These are phyloP conservation scores for Diaporthe velutina DNA, from an alignment of 2,329 filamentous ascomycete species.

Conservation along the genomic window DNA sequence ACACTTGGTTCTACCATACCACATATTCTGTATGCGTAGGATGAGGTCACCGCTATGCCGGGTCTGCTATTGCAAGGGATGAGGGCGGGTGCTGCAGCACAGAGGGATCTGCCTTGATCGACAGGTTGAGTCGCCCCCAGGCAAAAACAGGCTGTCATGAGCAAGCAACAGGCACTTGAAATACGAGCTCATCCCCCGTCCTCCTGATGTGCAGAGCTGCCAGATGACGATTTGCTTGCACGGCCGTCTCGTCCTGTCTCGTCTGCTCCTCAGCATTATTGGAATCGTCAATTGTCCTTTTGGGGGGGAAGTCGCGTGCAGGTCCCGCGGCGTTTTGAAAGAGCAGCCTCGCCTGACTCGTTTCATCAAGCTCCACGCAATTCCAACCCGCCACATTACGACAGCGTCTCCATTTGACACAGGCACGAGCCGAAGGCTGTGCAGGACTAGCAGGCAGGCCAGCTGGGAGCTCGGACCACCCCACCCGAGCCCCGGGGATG, in stretches of 20 bases:
- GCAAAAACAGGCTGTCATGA: not conserved
- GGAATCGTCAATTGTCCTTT: conserved; percentile 8
- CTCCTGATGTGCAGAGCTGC: not conserved
- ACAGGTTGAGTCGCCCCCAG: conserved; percentile 6
- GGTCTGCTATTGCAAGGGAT: conserved; percentile 9
- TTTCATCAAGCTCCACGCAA: conserved; percentile 28
- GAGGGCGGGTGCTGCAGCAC: conserved; percentile 6
- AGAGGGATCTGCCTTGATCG: conserved; percentile 33
- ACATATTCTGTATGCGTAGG: not conserved
- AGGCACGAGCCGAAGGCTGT: conserved; percentile 21
- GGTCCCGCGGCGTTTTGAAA: not conserved
- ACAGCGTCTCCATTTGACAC: conserved; percentile 9
- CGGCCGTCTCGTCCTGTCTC: conserved; percentile 20
- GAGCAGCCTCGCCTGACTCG: conserved; percentile 20
- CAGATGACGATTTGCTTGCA: conserved; percentile 9
- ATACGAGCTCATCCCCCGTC: conserved; percentile 29
- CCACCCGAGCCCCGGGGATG: not conserved
- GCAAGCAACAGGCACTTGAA: not conserved
- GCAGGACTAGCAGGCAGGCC: not conserved
- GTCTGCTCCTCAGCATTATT: conserved; percentile 24
- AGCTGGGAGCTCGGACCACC: conserved; percentile 25
- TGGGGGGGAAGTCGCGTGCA: not conserved
- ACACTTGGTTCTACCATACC: not conserved
- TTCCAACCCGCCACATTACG: conserved; percentile 32
- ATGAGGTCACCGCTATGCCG: conserved; percentile 29